Base-by-base conservation (phyloP, 2,329 filamentous ascomycete genomes). In the Gremmenia infestans region DNA sequence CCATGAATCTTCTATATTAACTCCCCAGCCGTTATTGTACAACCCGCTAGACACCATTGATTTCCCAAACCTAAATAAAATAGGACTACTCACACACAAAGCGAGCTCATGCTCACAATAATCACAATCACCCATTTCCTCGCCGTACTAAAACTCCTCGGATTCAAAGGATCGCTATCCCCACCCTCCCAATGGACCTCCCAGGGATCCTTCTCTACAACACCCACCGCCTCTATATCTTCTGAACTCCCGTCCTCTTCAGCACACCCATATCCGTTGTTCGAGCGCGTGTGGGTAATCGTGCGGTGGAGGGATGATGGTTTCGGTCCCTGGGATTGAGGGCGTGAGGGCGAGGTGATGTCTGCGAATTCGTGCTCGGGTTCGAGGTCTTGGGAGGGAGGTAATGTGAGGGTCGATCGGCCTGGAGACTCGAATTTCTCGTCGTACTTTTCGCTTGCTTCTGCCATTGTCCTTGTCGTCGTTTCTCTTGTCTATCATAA, bases 91-190 rank as follows among this genome's bases (percentile, higher is more conserved):
- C 80, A 92, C 87, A 96, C 91, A 71, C 89, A 93, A 57, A 94
- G 77, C 48, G 89, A 89, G 7, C 87, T 88, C 54, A 80, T 70
- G 9, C 86, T 85, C n/a, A 91, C 79, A 55, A 96, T 87, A 37
- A 84, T 63, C 1, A 92, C 85, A 59, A 96, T 86, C 32, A 84
- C 55, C 93, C 93, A 97, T 68, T 92, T 92, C 59, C 83, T 81
- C n/a, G 72, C 68, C 17, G 71, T 78, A 15, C 72, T 74, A 75
- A 90, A 84, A 69, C 82, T 90, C 56, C 87, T 82, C 0, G 92
- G 92, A 64, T 86, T 88, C 71, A 83, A 69, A 0, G 88, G 86
- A 68, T 97, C 92, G 48, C 76, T 73, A 56, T 91, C 85, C 5
- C 78, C 79, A 14, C 82, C 83, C 40, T 93, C 87, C 81, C 88